Percentiles rank a stretch among this genome's conserved stretches.
These are phyloP conservation scores for Lolium perenne DNA, from an alignment of 176 grass and related monocot species.

Conservation along the genomic window DNA sequence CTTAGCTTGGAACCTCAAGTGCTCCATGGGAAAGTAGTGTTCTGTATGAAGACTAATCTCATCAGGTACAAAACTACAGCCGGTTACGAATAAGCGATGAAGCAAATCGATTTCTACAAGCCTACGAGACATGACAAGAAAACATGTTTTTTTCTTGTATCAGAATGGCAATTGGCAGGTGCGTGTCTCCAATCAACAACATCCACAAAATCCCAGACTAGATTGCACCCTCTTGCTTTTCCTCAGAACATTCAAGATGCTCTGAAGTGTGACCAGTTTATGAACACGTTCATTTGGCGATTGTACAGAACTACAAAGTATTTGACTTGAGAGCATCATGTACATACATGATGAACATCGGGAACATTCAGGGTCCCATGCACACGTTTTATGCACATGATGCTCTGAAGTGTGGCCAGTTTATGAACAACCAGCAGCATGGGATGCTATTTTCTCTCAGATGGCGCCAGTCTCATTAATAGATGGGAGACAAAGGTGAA, in stretches of 20 bases:
- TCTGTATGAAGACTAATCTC: background rate
- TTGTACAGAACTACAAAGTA: too few relatives aligned
- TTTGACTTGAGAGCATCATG: too few relatives aligned
- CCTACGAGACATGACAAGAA: background rate
- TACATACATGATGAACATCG: too few relatives aligned
- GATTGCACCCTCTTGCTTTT: background rate
- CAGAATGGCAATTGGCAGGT: background rate
- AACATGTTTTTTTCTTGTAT: background rate
- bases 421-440: slow-evolving; percentile 1
- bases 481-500: slow-evolving; percentile 16
- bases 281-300: too few relatives aligned
- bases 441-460: slow-evolving; percentile 12
- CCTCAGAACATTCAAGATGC: background rate
- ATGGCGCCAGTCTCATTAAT: background rate
- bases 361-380: background rate
- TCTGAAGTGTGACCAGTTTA: background rate
- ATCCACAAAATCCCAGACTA: background rate
- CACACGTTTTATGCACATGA: background rate
- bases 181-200: background rate
- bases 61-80: background rate
- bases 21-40: background rate
- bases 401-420: background rate
- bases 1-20: slow-evolving; percentile 18
- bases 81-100: background rate
- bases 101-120: background rate